Base-by-base conservation (phyloP, 345 rosid species). In the Xanthoceras sorbifolium region DNA sequence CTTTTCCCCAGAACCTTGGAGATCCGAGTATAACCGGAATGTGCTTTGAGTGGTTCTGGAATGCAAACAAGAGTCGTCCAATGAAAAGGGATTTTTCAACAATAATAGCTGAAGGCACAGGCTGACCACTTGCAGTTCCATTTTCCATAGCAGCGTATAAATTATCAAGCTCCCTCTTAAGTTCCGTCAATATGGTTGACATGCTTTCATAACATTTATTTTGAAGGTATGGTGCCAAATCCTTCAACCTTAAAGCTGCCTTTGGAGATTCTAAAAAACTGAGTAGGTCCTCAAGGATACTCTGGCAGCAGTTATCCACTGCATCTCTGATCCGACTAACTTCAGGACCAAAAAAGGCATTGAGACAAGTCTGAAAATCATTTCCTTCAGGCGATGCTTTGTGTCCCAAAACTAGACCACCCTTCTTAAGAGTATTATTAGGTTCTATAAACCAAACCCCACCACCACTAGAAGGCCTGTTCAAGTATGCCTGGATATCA, bases 381-480 rank as follows among this genome's bases (percentile, higher is more conserved):
- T 89, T 88, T 79, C 89, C 94, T 79, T 87, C 95, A 10, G 80
- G 81, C 0, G 84, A 73, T 72, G 80, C 78, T 82, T 87, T 90
- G 79, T 80, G 78, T 50, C 89, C 89, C 44, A 86, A 77, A 64
- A 80, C 40, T 29, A 73, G 67, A 84, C 79, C 84, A 81, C 78
- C 74, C 89, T 88, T 94, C 85, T 86, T 88, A 32, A 80, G 57
- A 72, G 15, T 28, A 42, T n/a, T 62, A 26, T 84, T 88, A 80
- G 97, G 87, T 75, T 96, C 99, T 23, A 91, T 86, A 80, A 93
- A 96, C 99, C 99, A 96, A 81, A 96, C 89, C 71, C 98, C 97
- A 71, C 97, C 99, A 69, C 97, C 97, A 6, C 90, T 87, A 28
- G 93, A 89, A 70, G 95, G 94, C 78, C 91, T 92, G 83, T 84